A percentile compares a stretch with the other conserved stretches of the same genome.
Conservation (phyloP, 2,329 filamentous ascomycete genomes). For the Chaetomium olivaceum region DNA sequence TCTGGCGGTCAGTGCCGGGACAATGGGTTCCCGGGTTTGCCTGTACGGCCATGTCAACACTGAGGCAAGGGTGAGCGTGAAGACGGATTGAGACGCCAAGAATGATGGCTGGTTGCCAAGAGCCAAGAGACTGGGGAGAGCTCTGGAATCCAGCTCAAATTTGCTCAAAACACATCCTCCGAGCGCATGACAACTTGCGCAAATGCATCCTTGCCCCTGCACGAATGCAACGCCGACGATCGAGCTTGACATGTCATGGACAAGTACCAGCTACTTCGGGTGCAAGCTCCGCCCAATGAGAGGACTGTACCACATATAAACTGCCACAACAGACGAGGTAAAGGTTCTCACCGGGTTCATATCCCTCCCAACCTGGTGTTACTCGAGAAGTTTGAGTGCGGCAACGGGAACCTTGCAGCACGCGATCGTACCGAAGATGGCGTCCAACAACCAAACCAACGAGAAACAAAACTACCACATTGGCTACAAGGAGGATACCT, state of each 20-base stretch:
- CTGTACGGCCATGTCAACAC: neutral
- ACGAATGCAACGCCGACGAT: neutral
- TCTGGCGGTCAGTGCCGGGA: neutral
- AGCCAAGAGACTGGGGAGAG: neutral
- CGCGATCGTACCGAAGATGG: neutral
- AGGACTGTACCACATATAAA: neutral
- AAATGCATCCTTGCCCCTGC: neutral
- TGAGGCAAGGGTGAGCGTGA: neutral
- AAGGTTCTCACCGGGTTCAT: neutral
- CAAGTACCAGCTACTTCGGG: neutral
- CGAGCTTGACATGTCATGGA: neutral
- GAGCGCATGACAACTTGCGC: slow-evolving; percentile 9
- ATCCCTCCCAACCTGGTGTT: neutral
- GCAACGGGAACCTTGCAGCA: neutral
- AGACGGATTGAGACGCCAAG: neutral
- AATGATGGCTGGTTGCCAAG: neutral
- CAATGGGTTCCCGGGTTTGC: neutral
- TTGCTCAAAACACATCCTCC: slow-evolving; percentile 3
- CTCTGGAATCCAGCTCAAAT: slow-evolving; percentile 12
- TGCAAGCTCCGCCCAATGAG: neutral
- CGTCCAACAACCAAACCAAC: neutral
- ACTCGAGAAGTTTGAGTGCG: neutral
- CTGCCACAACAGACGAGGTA: neutral
- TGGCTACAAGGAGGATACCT: slow-evolving; percentile 22
- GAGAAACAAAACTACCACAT: slow-evolving; percentile 15